Conservation (phyloP, 495 filamentous ascomycete genomes). For the Penicillium paxilli region DNA sequence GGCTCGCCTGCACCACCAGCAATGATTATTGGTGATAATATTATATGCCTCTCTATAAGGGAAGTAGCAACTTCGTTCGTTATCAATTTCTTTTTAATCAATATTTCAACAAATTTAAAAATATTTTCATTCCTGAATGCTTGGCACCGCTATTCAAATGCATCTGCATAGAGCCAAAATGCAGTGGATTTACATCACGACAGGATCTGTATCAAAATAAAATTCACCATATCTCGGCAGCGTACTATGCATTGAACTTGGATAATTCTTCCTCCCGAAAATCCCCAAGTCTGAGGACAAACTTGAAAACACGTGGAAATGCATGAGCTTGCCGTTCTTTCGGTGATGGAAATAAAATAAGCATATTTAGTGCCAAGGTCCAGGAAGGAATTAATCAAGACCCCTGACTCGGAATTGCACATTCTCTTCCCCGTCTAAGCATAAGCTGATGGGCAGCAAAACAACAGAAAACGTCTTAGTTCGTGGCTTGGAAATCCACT, state of each 20-base stretch:
- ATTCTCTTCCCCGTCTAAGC: neutral
- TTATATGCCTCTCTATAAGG: neutral
- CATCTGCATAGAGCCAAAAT: too few species aligned
- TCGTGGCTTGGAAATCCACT: neutral
- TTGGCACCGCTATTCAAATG: too few species aligned
- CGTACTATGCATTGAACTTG: too few species aligned
- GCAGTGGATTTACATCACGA: too few species aligned
- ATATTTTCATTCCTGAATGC: too few species aligned
- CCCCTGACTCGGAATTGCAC: neutral
- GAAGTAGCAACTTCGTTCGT: neutral
- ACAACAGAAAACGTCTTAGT: neutral
- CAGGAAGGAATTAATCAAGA: neutral
- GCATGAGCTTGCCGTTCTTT: too few species aligned
- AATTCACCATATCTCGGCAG: too few species aligned
- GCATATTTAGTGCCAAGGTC: neutral
- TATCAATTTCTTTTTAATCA: neutral
- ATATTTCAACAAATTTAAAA: neutral
- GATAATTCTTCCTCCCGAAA: too few species aligned
- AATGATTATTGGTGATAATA: neutral
- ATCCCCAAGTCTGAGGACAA: too few species aligned
- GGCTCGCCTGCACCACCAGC: constrained; percentile 8
- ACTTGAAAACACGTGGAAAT: too few species aligned
- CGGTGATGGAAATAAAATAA: too few species aligned
- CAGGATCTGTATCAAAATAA: too few species aligned
- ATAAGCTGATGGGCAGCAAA: neutral